Evolutionary conservation across 306 rosid genomes (phyloP).

Genomic region (Medicago ruthenica): DNA sequence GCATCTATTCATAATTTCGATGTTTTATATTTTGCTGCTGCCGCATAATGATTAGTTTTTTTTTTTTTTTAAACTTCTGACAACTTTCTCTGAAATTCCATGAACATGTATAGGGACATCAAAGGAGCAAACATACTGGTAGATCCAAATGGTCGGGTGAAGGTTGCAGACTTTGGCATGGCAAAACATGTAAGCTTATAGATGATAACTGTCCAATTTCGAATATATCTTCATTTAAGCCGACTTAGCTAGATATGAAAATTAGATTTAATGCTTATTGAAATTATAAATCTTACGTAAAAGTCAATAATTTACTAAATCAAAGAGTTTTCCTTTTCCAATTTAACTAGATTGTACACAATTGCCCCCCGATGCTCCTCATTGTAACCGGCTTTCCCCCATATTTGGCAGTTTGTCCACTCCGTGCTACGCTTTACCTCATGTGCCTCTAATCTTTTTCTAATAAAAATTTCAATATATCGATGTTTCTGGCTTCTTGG

Average conservation of each 20-base stretch:
- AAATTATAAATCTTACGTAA: too few relatives aligned
- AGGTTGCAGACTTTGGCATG: constrained; percentile 99
- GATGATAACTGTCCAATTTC: constrained; percentile 30
- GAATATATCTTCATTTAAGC: constrained; percentile 32
- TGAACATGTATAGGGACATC: constrained; percentile 76
- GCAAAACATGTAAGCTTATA: constrained; percentile 90
- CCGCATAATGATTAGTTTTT: constrained; percentile 32
- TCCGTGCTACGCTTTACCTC: too few relatives aligned
- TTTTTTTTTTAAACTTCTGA: constrained; percentile 11
- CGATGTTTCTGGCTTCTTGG: too few relatives aligned
- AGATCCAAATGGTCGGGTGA: constrained; percentile 92
- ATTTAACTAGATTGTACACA: too few relatives aligned
- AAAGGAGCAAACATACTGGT: constrained; percentile 98
- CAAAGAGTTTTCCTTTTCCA: too few relatives aligned
- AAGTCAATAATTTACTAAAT: too few relatives aligned
- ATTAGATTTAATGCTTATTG: too few relatives aligned
- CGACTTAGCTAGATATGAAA: constrained; percentile 31
- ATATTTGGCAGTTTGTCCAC: too few relatives aligned
- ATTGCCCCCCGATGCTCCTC: too few relatives aligned
- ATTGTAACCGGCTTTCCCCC: too few relatives aligned
- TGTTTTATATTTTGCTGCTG: constrained; percentile 24
- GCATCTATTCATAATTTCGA: constrained; percentile 36
- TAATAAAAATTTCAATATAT: too few relatives aligned
- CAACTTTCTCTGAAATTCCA: constrained; percentile 35
- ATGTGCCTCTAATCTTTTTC: too few relatives aligned